Percentiles rank a stretch among this genome's conserved stretches.
These are phyloP conservation scores for Thermomyces lanuginosus DNA, from an alignment of 2,329 filamentous ascomycete genomes.

Conservation along the genomic window DNA sequence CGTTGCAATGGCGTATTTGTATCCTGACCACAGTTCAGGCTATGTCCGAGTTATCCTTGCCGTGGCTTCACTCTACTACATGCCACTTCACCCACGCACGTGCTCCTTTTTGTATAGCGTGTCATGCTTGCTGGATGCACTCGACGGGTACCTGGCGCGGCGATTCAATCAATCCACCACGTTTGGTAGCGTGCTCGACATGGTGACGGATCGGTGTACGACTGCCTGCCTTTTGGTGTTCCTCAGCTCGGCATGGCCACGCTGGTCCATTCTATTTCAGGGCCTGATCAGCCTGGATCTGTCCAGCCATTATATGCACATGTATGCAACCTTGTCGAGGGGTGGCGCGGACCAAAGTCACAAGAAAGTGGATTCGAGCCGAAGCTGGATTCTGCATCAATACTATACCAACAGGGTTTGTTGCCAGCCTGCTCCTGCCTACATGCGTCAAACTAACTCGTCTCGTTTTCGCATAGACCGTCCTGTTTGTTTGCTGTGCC, in stretches of 20 bases:
- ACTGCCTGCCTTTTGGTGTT: constrained; percentile 92
- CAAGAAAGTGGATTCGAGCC: constrained; percentile 79
- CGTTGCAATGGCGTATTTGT: neutral
- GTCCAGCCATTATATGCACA: constrained; percentile 96
- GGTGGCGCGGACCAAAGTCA: constrained; percentile 65
- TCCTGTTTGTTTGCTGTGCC: constrained; percentile 78
- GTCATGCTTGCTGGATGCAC: constrained; percentile 85
- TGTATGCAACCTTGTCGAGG: constrained; percentile 89
- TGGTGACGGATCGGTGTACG: constrained; percentile 97
- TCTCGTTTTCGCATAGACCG: constrained; percentile 41
- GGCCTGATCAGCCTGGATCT: constrained; percentile 81
- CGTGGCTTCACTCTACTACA: constrained; percentile 90
- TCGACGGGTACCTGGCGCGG: constrained; percentile 86
- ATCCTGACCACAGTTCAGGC: constrained; percentile 32
- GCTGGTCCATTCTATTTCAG: constrained; percentile 91
- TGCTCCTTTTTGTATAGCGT: constrained; percentile 76
- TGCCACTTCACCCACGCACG: constrained; percentile 94
- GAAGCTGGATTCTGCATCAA: constrained; percentile 78
- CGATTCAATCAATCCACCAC: constrained; percentile 78
- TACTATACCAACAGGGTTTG: constrained; percentile 95
- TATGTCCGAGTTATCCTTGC: constrained; percentile 67
- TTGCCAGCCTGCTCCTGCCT: constrained; percentile 8
- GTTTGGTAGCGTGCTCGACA: constrained; percentile 93
- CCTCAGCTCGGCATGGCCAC: constrained; percentile 81
- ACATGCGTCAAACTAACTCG: neutral